These are phyloP conservation scores for Fraxinus ornus DNA, from an alignment of 305 asterid genomes.

Conservation along the genomic window DNA sequence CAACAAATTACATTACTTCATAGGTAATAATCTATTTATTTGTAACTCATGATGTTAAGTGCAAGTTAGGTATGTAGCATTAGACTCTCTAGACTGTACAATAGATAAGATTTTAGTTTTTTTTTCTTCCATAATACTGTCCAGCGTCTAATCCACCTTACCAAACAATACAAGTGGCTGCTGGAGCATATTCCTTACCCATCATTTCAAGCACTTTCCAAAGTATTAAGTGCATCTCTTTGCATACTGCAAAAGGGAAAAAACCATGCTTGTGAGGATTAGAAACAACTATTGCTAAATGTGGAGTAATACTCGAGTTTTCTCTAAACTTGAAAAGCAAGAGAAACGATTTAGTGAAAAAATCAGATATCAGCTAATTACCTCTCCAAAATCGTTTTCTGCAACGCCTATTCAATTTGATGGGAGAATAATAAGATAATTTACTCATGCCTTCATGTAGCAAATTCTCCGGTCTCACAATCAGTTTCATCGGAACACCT, in stretches of 20 bases:
- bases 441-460: background rate
- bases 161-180: background rate
- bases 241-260: constrained; percentile 24
- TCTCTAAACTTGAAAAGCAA: background rate
- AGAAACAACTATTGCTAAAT: background rate
- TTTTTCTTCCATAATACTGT: background rate
- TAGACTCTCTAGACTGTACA: background rate
- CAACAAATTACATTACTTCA: background rate
- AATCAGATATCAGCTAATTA: background rate
- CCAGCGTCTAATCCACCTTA: background rate
- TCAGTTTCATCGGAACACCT: constrained; percentile 31
- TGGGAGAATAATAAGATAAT: background rate
- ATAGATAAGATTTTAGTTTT: background rate
- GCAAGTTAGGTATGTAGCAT: background rate
- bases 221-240: constrained; percentile 16
- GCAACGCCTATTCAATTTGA: background rate
- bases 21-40: background rate
- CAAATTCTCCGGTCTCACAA: constrained; percentile 14
- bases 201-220: constrained; percentile 29
- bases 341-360: background rate
- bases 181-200: constrained; percentile 13
- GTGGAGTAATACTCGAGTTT: background rate
- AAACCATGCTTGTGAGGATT: background rate
- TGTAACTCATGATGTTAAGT: background rate
- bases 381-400: constrained; percentile 15